Base-by-base conservation (phyloP, 106 monocot species). In the Triglochin maritima region DNA sequence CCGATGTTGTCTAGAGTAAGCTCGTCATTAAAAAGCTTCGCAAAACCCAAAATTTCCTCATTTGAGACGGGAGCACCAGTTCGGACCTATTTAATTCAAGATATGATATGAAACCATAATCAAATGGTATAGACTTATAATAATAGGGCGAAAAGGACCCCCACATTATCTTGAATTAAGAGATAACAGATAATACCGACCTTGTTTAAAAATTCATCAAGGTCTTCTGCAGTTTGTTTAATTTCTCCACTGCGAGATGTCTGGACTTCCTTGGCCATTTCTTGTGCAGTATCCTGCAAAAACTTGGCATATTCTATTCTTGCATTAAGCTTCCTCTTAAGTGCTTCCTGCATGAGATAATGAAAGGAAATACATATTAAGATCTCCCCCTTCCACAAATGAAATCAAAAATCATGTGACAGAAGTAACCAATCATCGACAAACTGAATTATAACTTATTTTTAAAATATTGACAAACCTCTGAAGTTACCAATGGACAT, bases 191-290 rank as follows among this genome's bases (percentile, higher is more conserved):
- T 29, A 16, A 44, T 60, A 12, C 60, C 68, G 72, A 96, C 95
- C 81, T 90, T 96, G 71, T 80, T 87, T 69, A 96, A 73, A 80
- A 96, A 96, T 68, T 82, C 90, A 71, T 96, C 90, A 6, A 96
- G 80, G 78, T 96, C 90, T 77, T 96, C 90, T 50, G 95, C 90
- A 15, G 95, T 96, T 69, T 96, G 90, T 72, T 85, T 90, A 53
- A 51, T 79, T 74, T 96, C 95, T 62, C 95, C 95, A 64, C 83
- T 90, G 48, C 81, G 87, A 69, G 90, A 90, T 49, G 54, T 64
- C 65, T 96, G 87, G 16, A 96, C 85, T 83, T 90, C 95, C 72
- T 85, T 96, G 65, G 90, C 87, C 95, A 96, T 96, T 79, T 96
- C 95, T 78, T 85, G 90, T 9, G 78, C 87, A n/a, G 90, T 96